phyloP scores from a whole-genome alignment of 176 grass and related monocot species.

The Tillandsia leiboldiana region DNA sequence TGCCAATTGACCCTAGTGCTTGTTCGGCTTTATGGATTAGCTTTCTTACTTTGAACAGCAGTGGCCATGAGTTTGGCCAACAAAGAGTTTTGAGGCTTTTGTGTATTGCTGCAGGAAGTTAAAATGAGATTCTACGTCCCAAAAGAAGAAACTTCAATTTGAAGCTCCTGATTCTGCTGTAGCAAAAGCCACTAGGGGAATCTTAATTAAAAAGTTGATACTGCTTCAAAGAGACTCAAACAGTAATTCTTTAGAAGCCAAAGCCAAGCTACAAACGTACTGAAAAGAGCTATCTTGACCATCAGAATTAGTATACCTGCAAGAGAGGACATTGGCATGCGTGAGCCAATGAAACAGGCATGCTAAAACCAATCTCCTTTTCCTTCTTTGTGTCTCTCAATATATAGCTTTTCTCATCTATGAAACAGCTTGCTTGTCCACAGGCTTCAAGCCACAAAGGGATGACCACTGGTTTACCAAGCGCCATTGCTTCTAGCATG shows the following conservation, averaged over 20 bases:
- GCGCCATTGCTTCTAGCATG: slow-evolving; percentile 85
- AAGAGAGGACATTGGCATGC: slow-evolving; percentile 45
- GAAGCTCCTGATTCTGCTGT: too few relatives aligned
- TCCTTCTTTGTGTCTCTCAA: slow-evolving; percentile 86
- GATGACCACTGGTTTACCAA: slow-evolving; percentile 63
- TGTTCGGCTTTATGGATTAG: too few relatives aligned
- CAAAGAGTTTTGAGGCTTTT: too few relatives aligned
- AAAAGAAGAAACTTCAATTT: too few relatives aligned
- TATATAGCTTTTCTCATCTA: slow-evolving; percentile 75
- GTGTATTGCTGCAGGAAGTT: too few relatives aligned
- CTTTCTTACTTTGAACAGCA: too few relatives aligned
- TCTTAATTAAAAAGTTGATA: slow-evolving; percentile 9
- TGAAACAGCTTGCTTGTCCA: slow-evolving; percentile 46
- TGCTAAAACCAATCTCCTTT: slow-evolving; percentile 68
- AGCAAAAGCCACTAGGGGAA: not conserved
- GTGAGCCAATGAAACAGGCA: slow-evolving; percentile 47
- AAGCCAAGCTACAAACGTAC: not conserved
- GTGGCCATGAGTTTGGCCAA: too few relatives aligned
- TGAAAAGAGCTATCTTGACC: slow-evolving; percentile 14
- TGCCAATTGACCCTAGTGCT: not conserved
- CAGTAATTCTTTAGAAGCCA: not conserved
- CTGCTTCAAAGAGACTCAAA: not conserved
- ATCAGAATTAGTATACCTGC: slow-evolving; percentile 34
- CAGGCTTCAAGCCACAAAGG: slow-evolving; percentile 80
- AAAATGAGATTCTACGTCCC: too few relatives aligned